phyloP scores from a whole-genome alignment of 2,329 filamentous ascomycete species.

The Penicillium olsonii region DNA sequence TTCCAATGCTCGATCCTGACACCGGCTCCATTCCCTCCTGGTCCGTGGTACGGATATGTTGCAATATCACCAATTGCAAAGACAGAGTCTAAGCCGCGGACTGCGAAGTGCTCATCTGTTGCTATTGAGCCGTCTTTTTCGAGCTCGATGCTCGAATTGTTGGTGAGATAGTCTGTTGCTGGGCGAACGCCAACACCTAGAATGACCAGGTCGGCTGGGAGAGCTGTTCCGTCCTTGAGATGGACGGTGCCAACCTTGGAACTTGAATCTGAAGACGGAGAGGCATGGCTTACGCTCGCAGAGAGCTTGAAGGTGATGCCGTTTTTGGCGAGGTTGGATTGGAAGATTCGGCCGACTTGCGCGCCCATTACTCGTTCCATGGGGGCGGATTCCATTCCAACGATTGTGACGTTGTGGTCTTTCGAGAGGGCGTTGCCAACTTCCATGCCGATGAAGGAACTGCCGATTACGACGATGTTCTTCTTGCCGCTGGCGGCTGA shows the following conservation, averaged over 20 bases:
- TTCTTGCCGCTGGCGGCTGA: constrained; percentile 76
- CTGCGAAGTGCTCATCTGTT: constrained; percentile 77
- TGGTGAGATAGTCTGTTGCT: constrained; percentile 77
- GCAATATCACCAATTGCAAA: constrained; percentile 96
- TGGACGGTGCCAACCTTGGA: constrained; percentile 75
- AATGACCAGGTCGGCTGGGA: constrained; percentile 87
- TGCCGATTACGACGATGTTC: constrained; percentile 89
- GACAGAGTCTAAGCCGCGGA: constrained; percentile 72
- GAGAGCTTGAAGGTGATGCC: constrained; percentile 86
- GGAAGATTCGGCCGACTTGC: constrained; percentile 78
- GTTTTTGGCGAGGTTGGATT: constrained; percentile 75
- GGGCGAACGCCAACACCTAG: constrained; percentile 87
- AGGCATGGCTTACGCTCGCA: constrained; percentile 78
- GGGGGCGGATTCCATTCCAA: constrained; percentile 85
- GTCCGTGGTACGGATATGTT: constrained; percentile 89
- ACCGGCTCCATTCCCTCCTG: constrained; percentile 69
- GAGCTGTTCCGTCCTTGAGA: constrained; percentile 80
- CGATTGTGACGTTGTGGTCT: constrained; percentile 79
- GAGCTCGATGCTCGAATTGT: constrained; percentile 69
- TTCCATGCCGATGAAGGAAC: constrained; percentile 98
- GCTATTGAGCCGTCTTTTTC: constrained; percentile 82
- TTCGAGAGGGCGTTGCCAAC: constrained; percentile 79
- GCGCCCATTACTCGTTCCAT: constrained; percentile 84
- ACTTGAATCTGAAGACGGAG: constrained; percentile 65
- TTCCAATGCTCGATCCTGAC: constrained; percentile 98